Base-by-base conservation (phyloP, 441 rosid species). In the Populus tomentosa region DNA sequence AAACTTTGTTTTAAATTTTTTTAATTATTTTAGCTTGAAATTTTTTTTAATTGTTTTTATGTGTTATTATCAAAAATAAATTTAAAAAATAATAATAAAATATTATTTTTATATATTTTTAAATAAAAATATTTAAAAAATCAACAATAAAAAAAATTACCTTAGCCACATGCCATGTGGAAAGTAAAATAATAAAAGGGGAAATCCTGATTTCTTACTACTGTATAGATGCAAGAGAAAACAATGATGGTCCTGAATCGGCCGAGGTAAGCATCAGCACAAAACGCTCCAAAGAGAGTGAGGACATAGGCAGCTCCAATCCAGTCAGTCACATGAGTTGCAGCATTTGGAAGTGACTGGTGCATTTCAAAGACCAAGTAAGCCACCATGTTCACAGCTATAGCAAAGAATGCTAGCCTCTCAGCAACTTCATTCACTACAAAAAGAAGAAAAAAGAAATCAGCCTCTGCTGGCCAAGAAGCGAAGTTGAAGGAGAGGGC, bases 371-470 rank as follows among this genome's bases (percentile, higher is more conserved):
- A 1, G 32, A 86, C 86, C 85, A 90, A 67, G 72, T 83, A 90
- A 6, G 72, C 68, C 71, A 81, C 87, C 90, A 90, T 81, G 80
- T 80, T 88, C 76, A 87, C 90, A 14, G 87, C 86, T 40, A 89
- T 79, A 3, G 88, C 86, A n/a, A 78, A 88, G 65, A 88, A 88
- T 2, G 92, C 91, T n/a, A 89, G 35, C 73, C 92, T 87, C 76
- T 90, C 91, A 1, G 92, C 91, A 78, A 85, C 87, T 83, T 89
- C 91, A 35, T 85, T 90, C 69, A 42, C 92, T 87, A 71, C 56
- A 18, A 67, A 21, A n/a, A 8, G 1, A 3, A 6, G 10, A 38
- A 38, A 9, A 38, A 9, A 38, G 42, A 38, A 38, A 38, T 38
- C 42, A 38, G 42, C 42, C 13, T 38, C 42, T 38, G 11, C 42